Evolutionary conservation across 2,329 filamentous ascomycete species (phyloP).

Genomic region (Alternaria sp.): DNA sequence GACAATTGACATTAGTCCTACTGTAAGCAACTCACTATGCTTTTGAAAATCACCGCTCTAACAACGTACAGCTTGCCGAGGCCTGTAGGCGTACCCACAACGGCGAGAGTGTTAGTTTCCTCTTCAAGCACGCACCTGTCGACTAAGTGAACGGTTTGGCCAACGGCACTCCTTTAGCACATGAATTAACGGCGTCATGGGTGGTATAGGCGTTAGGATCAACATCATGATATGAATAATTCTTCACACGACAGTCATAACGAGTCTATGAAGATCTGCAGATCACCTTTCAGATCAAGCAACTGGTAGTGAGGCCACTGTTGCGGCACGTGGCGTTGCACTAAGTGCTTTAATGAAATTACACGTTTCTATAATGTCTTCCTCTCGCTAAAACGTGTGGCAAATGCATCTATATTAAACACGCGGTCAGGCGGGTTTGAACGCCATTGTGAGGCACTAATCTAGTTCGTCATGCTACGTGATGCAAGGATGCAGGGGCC

Average conservation of each 20-base stretch:
- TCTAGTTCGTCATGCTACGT: constrained; percentile 5
- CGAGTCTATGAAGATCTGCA: constrained; percentile 17
- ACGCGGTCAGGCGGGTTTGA: constrained; percentile 35
- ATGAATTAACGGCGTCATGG: constrained; percentile 28
- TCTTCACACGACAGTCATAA: constrained; percentile 12
- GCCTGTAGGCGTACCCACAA: constrained; percentile 77
- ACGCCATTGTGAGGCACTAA: constrained; percentile 15
- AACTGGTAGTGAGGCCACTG: constrained; percentile 26
- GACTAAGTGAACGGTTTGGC: constrained; percentile 39
- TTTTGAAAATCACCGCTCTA: constrained; percentile 16
- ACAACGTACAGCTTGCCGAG: constrained; percentile 64
- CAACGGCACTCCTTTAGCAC: constrained; percentile 19
- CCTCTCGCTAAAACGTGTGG: constrained; percentile 23
- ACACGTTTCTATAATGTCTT: constrained; percentile 16
- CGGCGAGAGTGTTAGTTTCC: constrained; percentile 72
- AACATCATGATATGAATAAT: constrained; percentile 14
- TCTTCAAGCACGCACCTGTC: constrained; percentile 72
- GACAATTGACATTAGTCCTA: constrained; percentile 91
- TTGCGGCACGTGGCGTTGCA: constrained; percentile 25
- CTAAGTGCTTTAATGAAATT: constrained; percentile 29
- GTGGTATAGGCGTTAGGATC: constrained; percentile 19
- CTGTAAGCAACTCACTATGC: constrained; percentile 55
- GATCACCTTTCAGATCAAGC: constrained; percentile 18
- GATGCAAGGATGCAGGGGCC: not conserved
- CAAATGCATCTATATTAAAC: constrained; percentile 23